These are phyloP conservation scores for Entomophthora muscae DNA, from an alignment of 371 early-diverging fungal species.

Conservation along the genomic window DNA sequence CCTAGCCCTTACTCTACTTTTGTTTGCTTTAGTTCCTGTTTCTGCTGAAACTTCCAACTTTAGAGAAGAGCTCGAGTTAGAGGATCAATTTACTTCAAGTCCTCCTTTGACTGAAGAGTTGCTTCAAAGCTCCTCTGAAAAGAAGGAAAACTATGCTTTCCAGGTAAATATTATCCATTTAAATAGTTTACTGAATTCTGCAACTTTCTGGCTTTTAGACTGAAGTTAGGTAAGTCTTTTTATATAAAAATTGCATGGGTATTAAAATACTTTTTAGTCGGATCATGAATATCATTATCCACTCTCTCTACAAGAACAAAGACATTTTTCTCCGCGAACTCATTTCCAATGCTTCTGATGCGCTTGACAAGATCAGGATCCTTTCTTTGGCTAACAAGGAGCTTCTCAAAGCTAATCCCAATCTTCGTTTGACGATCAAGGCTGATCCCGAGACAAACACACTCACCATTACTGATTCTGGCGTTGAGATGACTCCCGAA, in stretches of 20 bases:
- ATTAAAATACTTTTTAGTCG: slow-evolving; percentile 18
- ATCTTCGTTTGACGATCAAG: slow-evolving; percentile 53
- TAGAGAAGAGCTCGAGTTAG: not conserved
- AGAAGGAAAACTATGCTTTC: not conserved
- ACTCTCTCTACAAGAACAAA: slow-evolving; percentile 62
- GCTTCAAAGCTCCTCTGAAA: not conserved
- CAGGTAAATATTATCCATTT: not conserved
- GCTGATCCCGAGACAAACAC: slow-evolving; percentile 43
- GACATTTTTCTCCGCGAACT: slow-evolving; percentile 92
- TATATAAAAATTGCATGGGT: not conserved
- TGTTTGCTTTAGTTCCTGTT: not conserved
- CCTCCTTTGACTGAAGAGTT: not conserved
- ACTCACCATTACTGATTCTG: slow-evolving; percentile 77
- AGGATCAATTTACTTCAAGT: not conserved
- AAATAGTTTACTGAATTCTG: not conserved
- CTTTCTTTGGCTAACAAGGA: slow-evolving; percentile 46
- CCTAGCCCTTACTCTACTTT: not conserved
- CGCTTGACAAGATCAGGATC: slow-evolving; percentile 86
- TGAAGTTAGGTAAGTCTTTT: not conserved
- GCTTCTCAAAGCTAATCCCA: slow-evolving; percentile 27
- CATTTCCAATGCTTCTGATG: slow-evolving; percentile 94
- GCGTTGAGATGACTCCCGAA: slow-evolving; percentile 90
- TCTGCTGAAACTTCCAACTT: not conserved
- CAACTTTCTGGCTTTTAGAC: not conserved
- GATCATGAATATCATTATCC: slow-evolving; percentile 83